Base-by-base conservation (phyloP, 2,329 filamentous ascomycete species). In the Fusarium chuoi region DNA sequence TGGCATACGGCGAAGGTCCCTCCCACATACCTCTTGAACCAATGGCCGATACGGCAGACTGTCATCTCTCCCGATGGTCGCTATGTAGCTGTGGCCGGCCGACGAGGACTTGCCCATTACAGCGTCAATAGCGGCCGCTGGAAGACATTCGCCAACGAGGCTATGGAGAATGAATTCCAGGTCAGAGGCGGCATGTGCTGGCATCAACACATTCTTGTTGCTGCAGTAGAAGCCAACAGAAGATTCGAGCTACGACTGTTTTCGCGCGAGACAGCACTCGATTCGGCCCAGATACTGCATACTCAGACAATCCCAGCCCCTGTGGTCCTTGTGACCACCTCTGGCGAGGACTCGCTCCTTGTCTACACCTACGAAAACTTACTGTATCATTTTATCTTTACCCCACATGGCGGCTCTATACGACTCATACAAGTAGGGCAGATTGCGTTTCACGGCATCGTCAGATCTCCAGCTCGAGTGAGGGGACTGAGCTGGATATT, bases 301-400 rank as follows among this genome's bases (percentile, higher is more conserved):
- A 88, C 89, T 6, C 93, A 98, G 83, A 88, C 89, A 57, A 88
- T 99, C 65, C 91, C 93, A 12, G 91, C 95, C 7, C 94, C 96
- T 4, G 93, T 97, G n/a, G 95, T 98, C 22, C 89, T 98, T 49
- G 91, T 98, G 59, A 93, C 95, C 0, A 92, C 93, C 0, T 96
- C 95, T 5, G 96, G 96, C 42, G 94, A 97, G 77, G 96, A 99
- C 82, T 98, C 96, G 1, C 87, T 99, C 35, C 89, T 99, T 38
- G 96, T 98, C 17, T 99, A 99, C 82, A 99, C 96, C 0, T 95
- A 98, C 81, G 96, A 98, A 80, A 99, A 99, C 81, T 89, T 97
- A 17, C 88, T 99, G 22, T 96, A 98, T 79, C 96, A 99, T 81
- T 99, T 95, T 81, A 91, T 99, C 68, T 96, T 99, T 73, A 91